These are phyloP conservation scores for Paraconiothyrium brasiliense DNA, from an alignment of 2,329 filamentous ascomycete species.

Conservation along the genomic window DNA sequence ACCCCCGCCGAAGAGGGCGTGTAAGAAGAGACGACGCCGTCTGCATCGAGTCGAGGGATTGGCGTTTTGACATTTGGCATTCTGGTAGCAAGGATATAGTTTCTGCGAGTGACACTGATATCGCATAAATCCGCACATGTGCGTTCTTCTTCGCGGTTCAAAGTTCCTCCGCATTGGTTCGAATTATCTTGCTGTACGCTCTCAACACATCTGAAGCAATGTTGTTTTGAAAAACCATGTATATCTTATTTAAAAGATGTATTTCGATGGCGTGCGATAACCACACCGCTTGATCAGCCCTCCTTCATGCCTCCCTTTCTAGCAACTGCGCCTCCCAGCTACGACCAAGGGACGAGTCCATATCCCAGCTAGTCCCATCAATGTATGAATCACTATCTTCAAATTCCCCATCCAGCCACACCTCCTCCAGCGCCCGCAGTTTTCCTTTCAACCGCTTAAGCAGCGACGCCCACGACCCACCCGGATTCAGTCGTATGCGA, in stretches of 20 bases:
- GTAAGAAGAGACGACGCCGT: neutral
- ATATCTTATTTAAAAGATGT: too few relatives aligned
- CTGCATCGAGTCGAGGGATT: neutral
- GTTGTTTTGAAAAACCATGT: too few relatives aligned
- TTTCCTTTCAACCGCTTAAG: neutral
- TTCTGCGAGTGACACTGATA: too few relatives aligned
- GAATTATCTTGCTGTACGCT: too few relatives aligned
- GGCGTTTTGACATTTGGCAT: too few relatives aligned
- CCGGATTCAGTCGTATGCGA: conserved; percentile 1
- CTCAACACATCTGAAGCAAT: too few relatives aligned
- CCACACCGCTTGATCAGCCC: neutral
- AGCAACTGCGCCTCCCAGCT: neutral
- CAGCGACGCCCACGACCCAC: neutral
- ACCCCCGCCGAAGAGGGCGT: neutral
- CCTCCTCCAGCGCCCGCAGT: neutral
- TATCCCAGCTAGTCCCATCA: neutral
- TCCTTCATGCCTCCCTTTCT: neutral
- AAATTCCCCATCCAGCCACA: conserved; percentile 7
- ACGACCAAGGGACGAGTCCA: neutral
- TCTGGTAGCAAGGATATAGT: too few relatives aligned
- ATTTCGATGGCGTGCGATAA: too few relatives aligned
- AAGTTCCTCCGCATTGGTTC: too few relatives aligned
- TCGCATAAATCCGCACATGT: too few relatives aligned
- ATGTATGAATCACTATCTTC: neutral
- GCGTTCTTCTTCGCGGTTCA: too few relatives aligned